Percentiles rank a stretch among this genome's conserved stretches.
Conservation (phyloP, 768 basidiomycete genomes). For the Cystobasidium onofrii region DNA sequence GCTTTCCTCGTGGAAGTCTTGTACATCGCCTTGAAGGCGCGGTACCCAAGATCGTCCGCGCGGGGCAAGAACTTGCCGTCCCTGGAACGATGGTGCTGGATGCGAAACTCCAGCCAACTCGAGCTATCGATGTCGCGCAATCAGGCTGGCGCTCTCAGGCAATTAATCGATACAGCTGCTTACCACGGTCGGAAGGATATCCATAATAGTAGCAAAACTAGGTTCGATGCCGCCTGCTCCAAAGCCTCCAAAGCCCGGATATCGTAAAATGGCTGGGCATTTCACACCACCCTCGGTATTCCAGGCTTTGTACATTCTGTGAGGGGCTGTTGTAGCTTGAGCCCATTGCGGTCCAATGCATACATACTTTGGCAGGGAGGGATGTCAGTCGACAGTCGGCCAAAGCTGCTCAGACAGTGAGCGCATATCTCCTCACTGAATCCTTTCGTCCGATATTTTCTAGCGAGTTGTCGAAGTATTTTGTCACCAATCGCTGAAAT, state of each 20-base stretch:
- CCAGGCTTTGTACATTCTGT: constrained; percentile 4
- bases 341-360: not conserved
- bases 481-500: not conserved
- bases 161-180: too few species aligned
- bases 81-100: not conserved
- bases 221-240: not conserved
- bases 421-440: not conserved
- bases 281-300: not conserved
- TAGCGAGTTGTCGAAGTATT: not conserved
- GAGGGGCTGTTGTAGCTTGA: not conserved
- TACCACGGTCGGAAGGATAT: not conserved
- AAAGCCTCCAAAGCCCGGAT: not conserved
- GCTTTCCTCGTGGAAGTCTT: not conserved
- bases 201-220: not conserved
- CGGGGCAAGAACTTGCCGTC: not conserved
- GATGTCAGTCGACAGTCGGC: too few species aligned
- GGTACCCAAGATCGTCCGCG: not conserved
- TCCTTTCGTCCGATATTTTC: not conserved
- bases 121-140: not conserved
- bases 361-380: not conserved
- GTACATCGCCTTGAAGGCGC: not conserved
- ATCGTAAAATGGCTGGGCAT: not conserved
- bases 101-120: not conserved
- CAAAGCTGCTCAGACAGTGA: not conserved
- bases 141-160: not conserved